Conservation (phyloP, 192 early-diverging fungal species). For the Coemansia sp. region DNA sequence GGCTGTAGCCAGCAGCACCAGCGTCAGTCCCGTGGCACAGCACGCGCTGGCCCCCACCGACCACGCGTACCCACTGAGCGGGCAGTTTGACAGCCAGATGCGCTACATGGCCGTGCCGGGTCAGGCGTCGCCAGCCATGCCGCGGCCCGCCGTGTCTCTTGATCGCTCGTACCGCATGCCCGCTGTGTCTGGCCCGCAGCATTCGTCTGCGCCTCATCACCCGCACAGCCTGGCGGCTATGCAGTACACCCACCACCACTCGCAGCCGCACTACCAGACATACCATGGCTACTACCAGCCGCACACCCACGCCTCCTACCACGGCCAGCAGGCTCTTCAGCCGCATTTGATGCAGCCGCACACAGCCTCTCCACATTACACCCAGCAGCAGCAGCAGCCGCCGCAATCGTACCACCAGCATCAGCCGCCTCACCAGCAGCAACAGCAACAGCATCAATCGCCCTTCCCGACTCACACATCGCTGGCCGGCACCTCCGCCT, state of each 20-base stretch:
- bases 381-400: constrained; percentile 11
- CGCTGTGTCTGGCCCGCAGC: constrained; percentile 11
- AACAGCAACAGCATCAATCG: constrained; percentile 18
- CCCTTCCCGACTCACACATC: constrained; percentile 28
- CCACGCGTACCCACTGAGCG: constrained; percentile 20
- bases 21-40: constrained; percentile 39
- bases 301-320: constrained; percentile 15
- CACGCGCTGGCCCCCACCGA: constrained; percentile 37
- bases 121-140: constrained; percentile 25
- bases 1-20: constrained; percentile 30
- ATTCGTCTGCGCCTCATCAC: constrained; percentile 3
- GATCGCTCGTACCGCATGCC: constrained; percentile 32
- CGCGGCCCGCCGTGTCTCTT: constrained; percentile 16
- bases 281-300: constrained; percentile 30
- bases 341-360: constrained; percentile 16
- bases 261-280: constrained; percentile 15
- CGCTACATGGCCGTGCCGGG: constrained; percentile 48
- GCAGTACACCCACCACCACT: constrained; percentile 16
- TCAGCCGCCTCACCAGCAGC: constrained; percentile 1
- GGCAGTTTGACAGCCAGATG: constrained; percentile 43
- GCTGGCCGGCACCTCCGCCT: constrained; percentile 19
- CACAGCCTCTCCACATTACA: neutral
- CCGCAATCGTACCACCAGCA: constrained; percentile 10
- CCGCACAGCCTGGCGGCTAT: constrained; percentile 17
- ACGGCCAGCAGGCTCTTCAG: constrained; percentile 12